phyloP scores from a whole-genome alignment of 2,329 filamentous ascomycete genomes.

The Metarhizium sp. region DNA sequence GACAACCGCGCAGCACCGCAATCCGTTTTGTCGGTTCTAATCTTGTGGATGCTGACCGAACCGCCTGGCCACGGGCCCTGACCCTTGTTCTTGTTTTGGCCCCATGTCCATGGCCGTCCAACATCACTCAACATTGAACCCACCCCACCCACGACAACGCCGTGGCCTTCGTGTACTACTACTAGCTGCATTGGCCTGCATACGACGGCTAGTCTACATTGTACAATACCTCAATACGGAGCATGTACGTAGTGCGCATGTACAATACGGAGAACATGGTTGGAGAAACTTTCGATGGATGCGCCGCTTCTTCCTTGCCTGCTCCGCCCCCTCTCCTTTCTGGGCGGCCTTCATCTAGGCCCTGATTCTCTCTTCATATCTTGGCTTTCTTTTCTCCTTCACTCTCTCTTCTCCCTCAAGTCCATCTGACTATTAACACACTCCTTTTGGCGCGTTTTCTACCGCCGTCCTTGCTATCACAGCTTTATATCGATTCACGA shows the following conservation, averaged over 20 bases:
- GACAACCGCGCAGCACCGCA: background rate
- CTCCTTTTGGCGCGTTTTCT: conserved; percentile 16
- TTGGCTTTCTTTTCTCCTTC: background rate
- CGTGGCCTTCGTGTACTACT: background rate
- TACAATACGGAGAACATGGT: background rate
- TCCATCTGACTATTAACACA: conserved; percentile 9
- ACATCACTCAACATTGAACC: background rate
- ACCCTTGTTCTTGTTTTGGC: background rate
- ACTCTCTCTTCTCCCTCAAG: background rate
- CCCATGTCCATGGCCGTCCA: background rate
- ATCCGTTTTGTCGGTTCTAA: too few relatives aligned
- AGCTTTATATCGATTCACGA: conserved; percentile 6
- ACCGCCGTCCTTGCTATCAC: conserved; percentile 7
- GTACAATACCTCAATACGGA: background rate
- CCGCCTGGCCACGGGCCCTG: background rate
- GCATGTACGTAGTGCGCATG: background rate
- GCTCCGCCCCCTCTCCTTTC: conserved; percentile 6
- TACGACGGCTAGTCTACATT: background rate
- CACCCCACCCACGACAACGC: background rate
- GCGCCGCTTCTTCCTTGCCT: background rate
- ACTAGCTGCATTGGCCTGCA: background rate
- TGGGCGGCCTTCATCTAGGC: conserved; percentile 8
- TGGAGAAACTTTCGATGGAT: conserved; percentile 1
- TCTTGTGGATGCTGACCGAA: background rate
- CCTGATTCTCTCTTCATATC: conserved; percentile 9